Base-by-base conservation (phyloP, 1,139 yeast genomes). In the Geotrichum phurueaensis region DNA sequence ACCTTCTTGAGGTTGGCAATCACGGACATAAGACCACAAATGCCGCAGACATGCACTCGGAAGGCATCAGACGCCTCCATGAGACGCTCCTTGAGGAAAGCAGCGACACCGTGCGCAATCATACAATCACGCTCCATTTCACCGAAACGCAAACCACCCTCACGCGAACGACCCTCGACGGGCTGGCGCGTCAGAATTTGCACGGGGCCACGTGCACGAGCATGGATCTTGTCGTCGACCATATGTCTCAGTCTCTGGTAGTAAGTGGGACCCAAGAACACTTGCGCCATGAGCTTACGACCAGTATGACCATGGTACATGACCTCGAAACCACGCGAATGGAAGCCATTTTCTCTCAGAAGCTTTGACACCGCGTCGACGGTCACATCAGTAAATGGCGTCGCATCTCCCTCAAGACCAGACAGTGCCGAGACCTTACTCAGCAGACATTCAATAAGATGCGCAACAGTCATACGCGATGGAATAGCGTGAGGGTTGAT, bases 121-220 rank as follows among this genome's bases (percentile, higher is more conserved):
- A 95, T 94, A 87, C 99, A 94, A 81, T 95, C 99, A 81, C 99
- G 90, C 78, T 94, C 99, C 99, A 94, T 94, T 79, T 94, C 99
- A 73, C 99, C 99, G 83, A 94, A 95, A 78, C 99, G 91, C 75
- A 94, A 81, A 68, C 99, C 99, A 84, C 99, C 99, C 77, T 94
- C 99, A 79, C 99, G 85, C 27, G 98, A 92, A 78, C 99, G 86
- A 85, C 99, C 99, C 77, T 95, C 99, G 62, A 94, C 97, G 9
- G 99, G 99, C 76, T 94, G 99, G 78, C 99, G 87, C 6, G 99
- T 94, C 75, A 94, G 81, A 61, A 94, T 96, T 80, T 94, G 99
- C 64, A 94, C 96, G 13, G 99, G 99, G 61, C 99, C 99, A 80
- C 99, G 86, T 12, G 99, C 99, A 79, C 99, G 87, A 36, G 99